Conservation (phyloP, 352 stramenopile genomes). For the Thraustochytrium striatum region DNA sequence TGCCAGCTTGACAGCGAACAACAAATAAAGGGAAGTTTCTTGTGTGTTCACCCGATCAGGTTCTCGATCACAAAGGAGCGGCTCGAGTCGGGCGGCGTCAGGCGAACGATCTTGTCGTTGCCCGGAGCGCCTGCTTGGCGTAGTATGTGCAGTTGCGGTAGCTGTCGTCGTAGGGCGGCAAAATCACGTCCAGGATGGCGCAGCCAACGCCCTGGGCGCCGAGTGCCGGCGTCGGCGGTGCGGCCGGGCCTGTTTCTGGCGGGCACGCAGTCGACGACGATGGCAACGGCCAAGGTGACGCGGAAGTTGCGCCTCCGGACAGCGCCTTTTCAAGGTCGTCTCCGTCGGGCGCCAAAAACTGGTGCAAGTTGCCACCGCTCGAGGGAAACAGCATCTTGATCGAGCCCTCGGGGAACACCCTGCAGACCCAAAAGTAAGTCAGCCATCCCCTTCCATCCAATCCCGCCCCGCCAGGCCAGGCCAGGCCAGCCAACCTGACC, state of each 20-base stretch:
- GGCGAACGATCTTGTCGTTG: background rate
- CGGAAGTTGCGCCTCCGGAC: no score
- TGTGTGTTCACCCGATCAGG: no score
- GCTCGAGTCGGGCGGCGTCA: background rate
- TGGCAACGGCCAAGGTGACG: no score
- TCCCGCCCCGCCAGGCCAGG: background rate
- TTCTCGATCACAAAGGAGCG: no score
- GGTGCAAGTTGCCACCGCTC: conserved; percentile 65
- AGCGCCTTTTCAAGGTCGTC: no score
- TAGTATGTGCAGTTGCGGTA: conserved; percentile 61
- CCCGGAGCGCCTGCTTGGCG: background rate
- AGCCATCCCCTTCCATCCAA: background rate
- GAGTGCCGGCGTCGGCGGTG: background rate
- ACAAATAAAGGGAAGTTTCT: background rate
- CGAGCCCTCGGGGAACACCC: background rate
- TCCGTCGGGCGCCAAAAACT: conserved; percentile 55
- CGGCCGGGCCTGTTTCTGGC: no score
- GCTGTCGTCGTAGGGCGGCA: conserved; percentile 65
- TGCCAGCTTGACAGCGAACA: background rate
- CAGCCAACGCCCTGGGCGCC: conserved; percentile 62
- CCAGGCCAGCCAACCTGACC: no score
- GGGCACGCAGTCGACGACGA: no score
- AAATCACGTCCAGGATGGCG: conserved; percentile 65
- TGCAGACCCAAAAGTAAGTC: background rate
- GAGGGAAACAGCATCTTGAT: conserved; percentile 39